Evolutionary conservation across 176 grass and related monocot species (phyloP).

Genomic region (Canna indica): DNA sequence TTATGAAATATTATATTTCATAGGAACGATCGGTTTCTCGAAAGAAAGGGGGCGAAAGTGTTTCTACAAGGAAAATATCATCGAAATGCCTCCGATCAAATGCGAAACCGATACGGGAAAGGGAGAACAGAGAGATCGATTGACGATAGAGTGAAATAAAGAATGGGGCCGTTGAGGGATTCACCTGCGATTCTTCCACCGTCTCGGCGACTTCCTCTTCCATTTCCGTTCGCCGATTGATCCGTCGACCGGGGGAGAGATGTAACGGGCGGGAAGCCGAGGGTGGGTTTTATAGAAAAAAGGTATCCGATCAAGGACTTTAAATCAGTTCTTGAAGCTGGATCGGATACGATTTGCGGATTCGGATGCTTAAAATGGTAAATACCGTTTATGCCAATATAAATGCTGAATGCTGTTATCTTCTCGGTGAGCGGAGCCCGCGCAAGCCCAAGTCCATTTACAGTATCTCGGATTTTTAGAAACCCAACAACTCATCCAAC

Average conservation of each 20-base stretch:
- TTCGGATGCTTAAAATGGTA: too few relatives aligned
- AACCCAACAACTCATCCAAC: too few relatives aligned
- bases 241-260: background rate
- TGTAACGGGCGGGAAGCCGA: background rate
- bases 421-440: too few relatives aligned
- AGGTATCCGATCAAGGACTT: too few relatives aligned
- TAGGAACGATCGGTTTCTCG: too few relatives aligned
- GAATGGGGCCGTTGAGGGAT: background rate
- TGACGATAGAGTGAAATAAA: background rate
- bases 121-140: background rate
- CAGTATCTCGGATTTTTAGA: too few relatives aligned
- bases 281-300: background rate
- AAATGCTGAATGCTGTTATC: too few relatives aligned
- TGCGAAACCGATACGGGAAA: background rate
- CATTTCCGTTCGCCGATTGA: background rate
- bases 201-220: conserved; percentile 9
- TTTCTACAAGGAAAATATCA: background rate
- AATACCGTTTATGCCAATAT: too few relatives aligned
- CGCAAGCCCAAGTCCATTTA: too few relatives aligned
- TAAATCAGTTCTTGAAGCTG: too few relatives aligned
- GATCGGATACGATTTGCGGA: too few relatives aligned
- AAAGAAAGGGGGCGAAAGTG: background rate
- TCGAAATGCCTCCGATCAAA: background rate
- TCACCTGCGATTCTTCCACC: background rate
- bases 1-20: too few relatives aligned